Evolutionary conservation across 2,329 filamentous ascomycete genomes (phyloP), one percentile per base, ranked within the genome.

Genomic region (Colletotrichum limetticola): DNA sequence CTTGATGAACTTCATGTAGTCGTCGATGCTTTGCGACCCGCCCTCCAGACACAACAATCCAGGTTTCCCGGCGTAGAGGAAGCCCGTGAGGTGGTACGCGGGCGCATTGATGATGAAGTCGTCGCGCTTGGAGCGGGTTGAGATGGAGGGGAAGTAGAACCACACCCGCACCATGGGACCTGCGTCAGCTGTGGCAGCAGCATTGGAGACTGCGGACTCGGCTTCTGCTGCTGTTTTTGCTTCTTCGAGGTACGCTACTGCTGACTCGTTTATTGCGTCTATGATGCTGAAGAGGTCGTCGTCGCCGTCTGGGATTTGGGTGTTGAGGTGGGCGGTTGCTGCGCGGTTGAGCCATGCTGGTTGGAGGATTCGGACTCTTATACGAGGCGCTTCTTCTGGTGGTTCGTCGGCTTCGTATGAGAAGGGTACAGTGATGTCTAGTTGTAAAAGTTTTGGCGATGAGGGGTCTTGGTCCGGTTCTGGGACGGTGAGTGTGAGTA

Each of bases 81-180:
- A 91, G 0, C 90, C 90, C 0, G 89, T 91, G 0, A 91, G 83
- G 2, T 77, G 79, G 77, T 90, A 90, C 0, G 77, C 75, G 0
- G 89, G 86, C 0, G 88, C 89, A 68, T 89, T 80, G 67, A 83
- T 85, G 57, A 91, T 85, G 55, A 91, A 80, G 74, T 91, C 89
- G 75, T 88, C 85, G 59, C 90, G 84, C 76, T 91, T 91, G 58
- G 85, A 84, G 3, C 90, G 86, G 0, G 89, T 91, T 53, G 86
- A 89, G 66, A 91, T 86, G 1, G 89, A 91, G 0, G 89, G 89
- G 74, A 91, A 91, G 79, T 91, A 91, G 77, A 91, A 91, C 89
- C 89, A 91, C 1, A 88, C 89, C 9, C 90, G 82, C 3, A 89
- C 84, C 1, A 88, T 76, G 0, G 83, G 78, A 0, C 70, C 76